phyloP scores from a whole-genome alignment of 352 stramenopile genomes.

The Globisporangium megalacanthum region DNA sequence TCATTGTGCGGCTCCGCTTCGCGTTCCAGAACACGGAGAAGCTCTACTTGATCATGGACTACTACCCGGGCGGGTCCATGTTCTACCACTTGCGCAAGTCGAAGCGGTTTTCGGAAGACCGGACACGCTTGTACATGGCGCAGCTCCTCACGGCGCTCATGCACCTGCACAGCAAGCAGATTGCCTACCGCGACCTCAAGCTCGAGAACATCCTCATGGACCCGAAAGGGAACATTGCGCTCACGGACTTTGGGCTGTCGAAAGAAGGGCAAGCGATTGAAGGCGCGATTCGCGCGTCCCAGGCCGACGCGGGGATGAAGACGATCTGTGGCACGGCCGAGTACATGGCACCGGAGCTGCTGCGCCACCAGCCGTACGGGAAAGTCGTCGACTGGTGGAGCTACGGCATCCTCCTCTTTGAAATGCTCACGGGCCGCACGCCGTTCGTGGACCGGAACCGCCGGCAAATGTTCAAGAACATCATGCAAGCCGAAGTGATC shows the following conservation, averaged over 20 bases:
- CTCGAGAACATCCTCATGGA: conserved; percentile 90
- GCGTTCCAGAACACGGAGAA: conserved; percentile 88
- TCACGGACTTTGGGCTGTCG: conserved; percentile 86
- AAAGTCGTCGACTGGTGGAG: conserved; percentile 91
- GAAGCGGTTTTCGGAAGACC: conserved; percentile 82
- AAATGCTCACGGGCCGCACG: conserved; percentile 85
- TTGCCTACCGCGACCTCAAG: conserved; percentile 87
- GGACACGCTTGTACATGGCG: conserved; percentile 84
- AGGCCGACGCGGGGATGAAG: conserved; percentile 82
- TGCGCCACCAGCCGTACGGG: conserved; percentile 82
- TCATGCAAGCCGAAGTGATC: conserved; percentile 86
- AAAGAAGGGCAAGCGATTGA: conserved; percentile 83
- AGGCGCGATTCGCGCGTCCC: conserved; percentile 74
- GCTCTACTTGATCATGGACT: conserved; percentile 97
- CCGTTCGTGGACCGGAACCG: conserved; percentile 87
- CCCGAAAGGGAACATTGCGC: conserved; percentile 77
- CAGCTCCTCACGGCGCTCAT: conserved; percentile 84
- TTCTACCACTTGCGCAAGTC: conserved; percentile 88
- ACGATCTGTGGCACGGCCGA: conserved; percentile 87
- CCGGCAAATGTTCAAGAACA: conserved; percentile 90
- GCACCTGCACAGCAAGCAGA: conserved; percentile 87
- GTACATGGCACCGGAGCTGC: conserved; percentile 84
- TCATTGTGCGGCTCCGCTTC: conserved; percentile 79
- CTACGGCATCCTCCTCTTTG: conserved; percentile 85
- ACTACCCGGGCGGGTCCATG: conserved; percentile 89